Evolutionary conservation across 176 grass and related monocot genomes (phyloP), one percentile per base, ranked within the genome.

Genomic region (Aegilops umbellulata): DNA sequence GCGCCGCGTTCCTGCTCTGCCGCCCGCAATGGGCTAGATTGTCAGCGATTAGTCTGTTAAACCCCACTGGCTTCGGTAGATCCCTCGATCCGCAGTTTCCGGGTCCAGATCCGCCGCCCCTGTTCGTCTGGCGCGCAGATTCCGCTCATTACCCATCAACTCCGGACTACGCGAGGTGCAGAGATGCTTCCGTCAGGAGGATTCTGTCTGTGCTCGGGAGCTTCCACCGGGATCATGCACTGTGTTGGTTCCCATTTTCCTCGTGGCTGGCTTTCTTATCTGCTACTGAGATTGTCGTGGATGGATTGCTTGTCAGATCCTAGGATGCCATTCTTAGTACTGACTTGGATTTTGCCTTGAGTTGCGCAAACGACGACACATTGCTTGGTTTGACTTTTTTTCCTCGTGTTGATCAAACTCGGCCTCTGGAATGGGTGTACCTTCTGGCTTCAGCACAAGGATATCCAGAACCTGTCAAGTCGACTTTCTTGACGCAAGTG

Each of bases 251-350:
- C 12, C 36, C 22, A 13, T 29, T 27, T 25, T 34, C 44, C 57
- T 31, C 3, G 10, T 32, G 77, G 35, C 10, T 22, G 20, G 23
- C 23, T 11, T 36, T 79, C 16, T 10, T 42, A 75, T 90, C 27
- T 80, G 20, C 68, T n/a, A 68, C 34, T 29, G 14, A 80, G 57
- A 22, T 74, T n/a, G 75, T 80, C 36, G 65, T 76, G 49, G 47
- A 69, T 76, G 49, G 76, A 47, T 62, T 79, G 69, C 83, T 60
- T 90, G 76, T 74, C 41, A 22, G 27, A 53, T 84, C 36, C 69
- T 49, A 58, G 13, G 19, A 49, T 25, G 61, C 16, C 77, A 35
- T 51, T 55, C 70, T 25, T 81, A 9, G 36, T 39, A 25, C 13
- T 17, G 0, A 66, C 58, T 34, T 60, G 42, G 39, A 79, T 71